Evolutionary conservation across 2,329 filamentous ascomycete genomes (phyloP), one percentile per base, ranked within the genome.

Genomic region (Paecilomyces variotii): DNA sequence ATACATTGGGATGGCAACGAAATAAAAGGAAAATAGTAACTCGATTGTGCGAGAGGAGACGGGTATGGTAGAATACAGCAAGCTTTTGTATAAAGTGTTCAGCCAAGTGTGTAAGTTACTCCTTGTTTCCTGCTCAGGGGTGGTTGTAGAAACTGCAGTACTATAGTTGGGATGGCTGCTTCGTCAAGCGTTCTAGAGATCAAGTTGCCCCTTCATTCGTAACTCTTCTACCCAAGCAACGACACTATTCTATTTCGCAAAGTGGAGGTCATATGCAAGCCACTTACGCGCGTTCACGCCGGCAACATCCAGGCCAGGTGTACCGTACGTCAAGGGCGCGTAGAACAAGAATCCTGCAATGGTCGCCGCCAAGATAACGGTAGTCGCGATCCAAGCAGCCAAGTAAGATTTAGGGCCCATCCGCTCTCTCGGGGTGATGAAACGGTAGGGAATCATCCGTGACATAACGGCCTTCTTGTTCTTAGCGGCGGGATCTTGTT

Each of bases 241-340:
- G 39, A 53, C 10, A 19, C 35, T 26, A 49, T 30, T 61, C 79
- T 88, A 99, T 84, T 99, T 99, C 60, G 94, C 94, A 80, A 99
- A 99, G 79, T 99, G 94, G 72, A 99, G 82, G 74, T 99, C 94
- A 73, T 97, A 99, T 63, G 90, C 89, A 64, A 99, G 82, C 93
- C 93, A 97, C 81, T 97, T 97, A 74, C 94, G 87, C 62, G 87
- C 83, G 62, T 88, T 77, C 30, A 99, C 89, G 72, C 91, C 81
- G 11, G 87, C 84, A 19, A 96, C 87, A 58, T 81, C 84, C 68
- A 99, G 82, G 34, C 93, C 93, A 3, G 94, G 94, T 72, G 90
- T 92, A 57, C 94, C 94, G 73, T 99, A 99, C 1, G 94, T 99
- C 70, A 99, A 79, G 24, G 94, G 94, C 63, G 95, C 84, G 80